phyloP scores from a whole-genome alignment of 257 asterid species.

The Penstemon eatonii region DNA sequence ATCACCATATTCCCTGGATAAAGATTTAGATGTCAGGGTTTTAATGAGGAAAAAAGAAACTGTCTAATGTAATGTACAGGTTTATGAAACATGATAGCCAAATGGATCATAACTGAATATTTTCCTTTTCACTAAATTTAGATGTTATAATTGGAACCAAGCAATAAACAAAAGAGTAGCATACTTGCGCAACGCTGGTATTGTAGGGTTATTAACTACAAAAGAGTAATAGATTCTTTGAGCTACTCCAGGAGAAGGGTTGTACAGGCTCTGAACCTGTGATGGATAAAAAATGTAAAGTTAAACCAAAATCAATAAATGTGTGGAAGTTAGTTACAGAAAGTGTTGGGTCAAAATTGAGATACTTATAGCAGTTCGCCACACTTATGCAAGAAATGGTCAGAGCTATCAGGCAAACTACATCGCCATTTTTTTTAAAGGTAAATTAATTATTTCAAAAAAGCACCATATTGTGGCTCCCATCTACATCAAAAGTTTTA shows the following conservation, averaged over 20 bases:
- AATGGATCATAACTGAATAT: background rate
- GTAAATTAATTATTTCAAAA: too few species aligned
- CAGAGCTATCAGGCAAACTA: background rate
- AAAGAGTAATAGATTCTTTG: constrained; percentile 68
- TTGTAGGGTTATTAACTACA: constrained; percentile 64
- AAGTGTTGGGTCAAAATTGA: constrained; percentile 10
- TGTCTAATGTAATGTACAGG: constrained; percentile 16
- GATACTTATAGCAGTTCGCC: background rate
- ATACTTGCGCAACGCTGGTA: constrained; percentile 81
- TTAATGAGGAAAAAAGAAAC: constrained; percentile 8
- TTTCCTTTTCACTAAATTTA: constrained; percentile 13
- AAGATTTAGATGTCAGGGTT: constrained; percentile 13
- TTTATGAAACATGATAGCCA: constrained; percentile 13
- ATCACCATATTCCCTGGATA: constrained; percentile 79
- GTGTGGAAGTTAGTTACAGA: constrained; percentile 1
- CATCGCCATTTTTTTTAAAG: background rate
- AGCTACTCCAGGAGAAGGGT: constrained; percentile 58
- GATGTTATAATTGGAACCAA: constrained; percentile 22
- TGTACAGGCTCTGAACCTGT: constrained; percentile 60
- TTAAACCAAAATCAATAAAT: background rate
- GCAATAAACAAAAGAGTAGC: constrained; percentile 20
- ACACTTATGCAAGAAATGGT: background rate
- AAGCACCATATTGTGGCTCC: too few species aligned
- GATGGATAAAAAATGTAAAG: constrained; percentile 18
- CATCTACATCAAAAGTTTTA: too few species aligned